These are phyloP conservation scores for Uronychia setigera DNA, from an alignment of 73 alveolate species.

Conservation along the genomic window DNA sequence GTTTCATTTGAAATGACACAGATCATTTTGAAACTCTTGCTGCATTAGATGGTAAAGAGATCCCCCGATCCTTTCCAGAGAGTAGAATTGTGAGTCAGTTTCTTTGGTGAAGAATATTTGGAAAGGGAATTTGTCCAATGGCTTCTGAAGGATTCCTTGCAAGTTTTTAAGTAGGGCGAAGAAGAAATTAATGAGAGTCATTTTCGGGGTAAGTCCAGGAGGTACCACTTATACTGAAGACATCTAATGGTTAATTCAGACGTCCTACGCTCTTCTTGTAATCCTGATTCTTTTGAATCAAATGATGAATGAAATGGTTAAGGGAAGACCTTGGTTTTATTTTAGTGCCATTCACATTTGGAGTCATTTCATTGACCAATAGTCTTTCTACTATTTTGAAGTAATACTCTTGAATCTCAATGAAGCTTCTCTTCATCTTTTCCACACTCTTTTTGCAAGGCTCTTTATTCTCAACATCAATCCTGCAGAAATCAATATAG, in stretches of 20 bases:
- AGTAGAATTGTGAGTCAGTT: neutral
- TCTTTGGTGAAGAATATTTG: constrained; percentile 24
- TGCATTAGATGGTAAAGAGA: constrained; percentile 24
- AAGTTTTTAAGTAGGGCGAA: constrained; percentile 14
- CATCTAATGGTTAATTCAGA: no score
- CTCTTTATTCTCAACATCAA: neutral
- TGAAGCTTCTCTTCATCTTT: neutral
- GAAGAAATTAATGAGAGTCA: constrained; percentile 32
- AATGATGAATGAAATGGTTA: constrained; percentile 16
- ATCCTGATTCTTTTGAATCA: constrained; percentile 26
- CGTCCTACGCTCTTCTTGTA: constrained; percentile 14
- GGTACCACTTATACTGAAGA: no score
- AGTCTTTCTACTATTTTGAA: constrained; percentile 25
- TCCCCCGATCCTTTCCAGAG: constrained; percentile 48
- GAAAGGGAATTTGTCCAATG: constrained; percentile 25
- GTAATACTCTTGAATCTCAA: constrained; percentile 8
- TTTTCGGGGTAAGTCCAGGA: constrained; percentile 28
- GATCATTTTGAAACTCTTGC: neutral
- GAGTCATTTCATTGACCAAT: neutral
- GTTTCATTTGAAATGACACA: neutral
- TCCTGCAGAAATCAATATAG: neutral
- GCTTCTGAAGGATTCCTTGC: constrained; percentile 14
- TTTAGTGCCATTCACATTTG: constrained; percentile 2
- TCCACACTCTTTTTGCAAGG: neutral
- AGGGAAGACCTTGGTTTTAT: constrained; percentile 10